These are phyloP conservation scores for Helicocarpus griseus DNA, from an alignment of 2,329 filamentous ascomycete genomes.

Conservation along the genomic window DNA sequence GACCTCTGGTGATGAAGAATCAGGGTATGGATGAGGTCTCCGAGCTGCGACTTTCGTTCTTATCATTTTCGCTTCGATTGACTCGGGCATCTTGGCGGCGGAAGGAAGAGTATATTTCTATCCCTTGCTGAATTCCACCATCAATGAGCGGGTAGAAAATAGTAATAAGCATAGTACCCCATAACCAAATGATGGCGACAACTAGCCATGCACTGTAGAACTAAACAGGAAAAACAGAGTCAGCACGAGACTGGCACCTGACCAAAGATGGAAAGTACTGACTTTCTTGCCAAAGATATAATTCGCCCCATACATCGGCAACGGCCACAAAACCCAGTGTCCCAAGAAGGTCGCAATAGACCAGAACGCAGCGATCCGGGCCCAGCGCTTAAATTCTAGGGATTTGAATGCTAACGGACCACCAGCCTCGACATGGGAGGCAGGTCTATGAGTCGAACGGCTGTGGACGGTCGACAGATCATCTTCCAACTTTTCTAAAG, in stretches of 20 bases:
- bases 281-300: conserved; percentile 40
- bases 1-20: too few species aligned
- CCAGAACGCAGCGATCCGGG: conserved; percentile 38
- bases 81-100: background rate
- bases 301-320: conserved; percentile 45
- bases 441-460: background rate
- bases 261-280: conserved; percentile 9
- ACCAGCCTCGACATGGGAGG: background rate
- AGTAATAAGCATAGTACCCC: conserved; percentile 41
- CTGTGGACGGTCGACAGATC: background rate
- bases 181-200: conserved; percentile 45
- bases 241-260: background rate
- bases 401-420: background rate
- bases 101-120: background rate
- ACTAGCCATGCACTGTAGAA: conserved; percentile 45
- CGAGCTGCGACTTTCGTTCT: background rate
- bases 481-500: conserved; percentile 15
- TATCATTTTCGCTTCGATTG: background rate
- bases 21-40: too few species aligned
- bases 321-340: conserved; percentile 46
- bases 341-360: conserved; percentile 42
- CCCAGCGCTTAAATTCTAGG: conserved; percentile 37
- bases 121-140: conserved; percentile 25
- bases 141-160: conserved; percentile 44
- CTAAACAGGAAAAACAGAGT: conserved; percentile 11